Evolutionary conservation across 331 rosid species (phyloP).

Genomic region (Dryas integrifolia): DNA sequence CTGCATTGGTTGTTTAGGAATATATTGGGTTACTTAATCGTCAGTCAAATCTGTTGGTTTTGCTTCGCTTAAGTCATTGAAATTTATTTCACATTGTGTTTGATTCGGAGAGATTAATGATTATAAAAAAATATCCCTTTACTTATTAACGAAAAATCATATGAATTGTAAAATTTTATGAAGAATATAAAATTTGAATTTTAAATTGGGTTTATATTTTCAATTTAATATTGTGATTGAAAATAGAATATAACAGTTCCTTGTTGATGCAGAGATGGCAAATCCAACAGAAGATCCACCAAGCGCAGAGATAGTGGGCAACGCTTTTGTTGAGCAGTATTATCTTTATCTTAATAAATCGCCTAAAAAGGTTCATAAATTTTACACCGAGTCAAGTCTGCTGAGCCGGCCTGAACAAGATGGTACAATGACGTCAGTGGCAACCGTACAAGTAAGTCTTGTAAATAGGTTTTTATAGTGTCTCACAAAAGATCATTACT

Average conservation of each 20-base stretch:
- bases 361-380: conserved; percentile 44
- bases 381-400: conserved; percentile 52
- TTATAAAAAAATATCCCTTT: no score
- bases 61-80: background rate
- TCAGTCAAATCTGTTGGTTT: background rate
- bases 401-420: conserved; percentile 62
- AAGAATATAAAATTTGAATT: background rate
- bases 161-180: background rate
- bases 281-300: conserved; percentile 31
- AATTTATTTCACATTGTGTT: background rate
- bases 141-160: no score
- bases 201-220: background rate
- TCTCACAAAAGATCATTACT: background rate
- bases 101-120: background rate
- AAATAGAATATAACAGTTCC: background rate
- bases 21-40: background rate
- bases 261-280: conserved; percentile 51
- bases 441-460: conserved; percentile 46
- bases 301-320: conserved; percentile 41
- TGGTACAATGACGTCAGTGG: conserved; percentile 43
- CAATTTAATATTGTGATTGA: no score
- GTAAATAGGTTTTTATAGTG: background rate
- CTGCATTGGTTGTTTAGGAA: background rate
- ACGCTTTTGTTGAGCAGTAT: conserved; percentile 59
- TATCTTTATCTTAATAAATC: conserved; percentile 37